Conservation (phyloP, 2,329 filamentous ascomycete species). For the Fusarium transvaalense region DNA sequence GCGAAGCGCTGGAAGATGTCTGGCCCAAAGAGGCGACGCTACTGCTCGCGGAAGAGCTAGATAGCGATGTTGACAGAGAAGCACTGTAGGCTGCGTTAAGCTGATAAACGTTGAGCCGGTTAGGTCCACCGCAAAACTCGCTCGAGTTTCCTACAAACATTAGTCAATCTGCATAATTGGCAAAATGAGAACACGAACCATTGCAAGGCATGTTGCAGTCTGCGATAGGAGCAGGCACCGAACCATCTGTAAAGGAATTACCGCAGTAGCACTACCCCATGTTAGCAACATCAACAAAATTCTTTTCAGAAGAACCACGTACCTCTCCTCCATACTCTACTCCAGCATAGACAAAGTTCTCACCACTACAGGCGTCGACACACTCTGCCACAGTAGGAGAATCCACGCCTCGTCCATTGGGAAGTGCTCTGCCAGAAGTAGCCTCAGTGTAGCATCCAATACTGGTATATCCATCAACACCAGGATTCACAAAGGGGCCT, state of each 20-base stretch:
- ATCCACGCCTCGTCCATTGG: conserved; percentile 41
- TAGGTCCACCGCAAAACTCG: conserved; percentile 54
- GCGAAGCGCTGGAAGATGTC: rapidly evolving
- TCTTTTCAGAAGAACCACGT: neutral
- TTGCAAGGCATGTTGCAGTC: conserved; percentile 55
- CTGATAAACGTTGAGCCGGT: conserved; percentile 54
- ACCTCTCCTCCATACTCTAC: conserved; percentile 57
- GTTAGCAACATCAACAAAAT: rapidly evolving
- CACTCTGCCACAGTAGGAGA: conserved; percentile 53
- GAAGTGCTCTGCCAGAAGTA: conserved; percentile 51
- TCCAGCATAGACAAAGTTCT: conserved; percentile 51
- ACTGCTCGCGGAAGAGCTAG: neutral
- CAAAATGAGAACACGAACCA: conserved; percentile 25
- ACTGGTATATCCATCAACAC: conserved; percentile 52
- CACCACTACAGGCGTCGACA: conserved; percentile 50
- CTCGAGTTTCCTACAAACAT: conserved; percentile 49
- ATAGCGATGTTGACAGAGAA: conserved; percentile 7
- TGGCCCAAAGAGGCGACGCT: rapidly evolving
- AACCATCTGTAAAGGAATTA: conserved; percentile 46
- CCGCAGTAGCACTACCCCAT: conserved; percentile 53
- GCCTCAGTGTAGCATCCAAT: conserved; percentile 57
- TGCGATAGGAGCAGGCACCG: conserved; percentile 47
- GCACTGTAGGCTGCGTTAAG: conserved; percentile 28
- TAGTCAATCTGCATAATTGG: neutral
- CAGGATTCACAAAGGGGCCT: conserved; percentile 53